Evolutionary conservation across 345 rosid species (phyloP).

Genomic region (Dipteronia sinensis): DNA sequence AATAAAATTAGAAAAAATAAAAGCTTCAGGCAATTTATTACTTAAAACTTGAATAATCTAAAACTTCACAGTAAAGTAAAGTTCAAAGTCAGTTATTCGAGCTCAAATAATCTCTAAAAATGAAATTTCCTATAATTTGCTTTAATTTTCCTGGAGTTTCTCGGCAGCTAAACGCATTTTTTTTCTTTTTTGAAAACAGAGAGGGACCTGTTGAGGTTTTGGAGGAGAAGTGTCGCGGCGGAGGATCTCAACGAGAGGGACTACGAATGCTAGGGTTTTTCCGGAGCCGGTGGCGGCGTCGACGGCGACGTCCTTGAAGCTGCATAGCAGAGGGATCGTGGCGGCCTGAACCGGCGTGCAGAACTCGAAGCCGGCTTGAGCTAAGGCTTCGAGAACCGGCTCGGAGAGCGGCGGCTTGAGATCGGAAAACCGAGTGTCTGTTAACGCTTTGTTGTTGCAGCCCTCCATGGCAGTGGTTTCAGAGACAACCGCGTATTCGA

Average conservation of each 20-base stretch:
- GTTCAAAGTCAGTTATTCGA: not conserved
- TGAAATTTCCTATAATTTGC: not conserved
- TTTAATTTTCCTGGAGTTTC: constrained; percentile 2
- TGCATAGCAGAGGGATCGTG: constrained; percentile 81
- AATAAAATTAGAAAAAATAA: not conserved
- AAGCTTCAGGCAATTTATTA: not conserved
- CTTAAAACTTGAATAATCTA: not conserved
- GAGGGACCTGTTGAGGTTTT: constrained; percentile 68
- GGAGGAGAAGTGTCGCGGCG: constrained; percentile 66
- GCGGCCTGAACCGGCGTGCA: constrained; percentile 97
- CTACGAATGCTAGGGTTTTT: constrained; percentile 59
- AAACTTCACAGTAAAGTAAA: not conserved
- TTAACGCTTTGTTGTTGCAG: constrained; percentile 62
- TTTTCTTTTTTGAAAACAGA: not conserved
- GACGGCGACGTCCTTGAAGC: constrained; percentile 86
- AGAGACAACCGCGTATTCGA: too few species aligned
- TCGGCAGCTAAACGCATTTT: not conserved
- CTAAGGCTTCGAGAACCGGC: constrained; percentile 59
- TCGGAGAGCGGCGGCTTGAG: constrained; percentile 67
- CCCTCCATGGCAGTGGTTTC: not conserved
- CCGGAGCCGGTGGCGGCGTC: not conserved
- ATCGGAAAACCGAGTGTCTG: constrained; percentile 75
- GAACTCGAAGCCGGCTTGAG: constrained; percentile 57
- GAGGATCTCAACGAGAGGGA: constrained; percentile 79
- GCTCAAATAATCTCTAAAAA: not conserved